phyloP scores from a whole-genome alignment of 2,329 filamentous ascomycete genomes.

The Chrysosporium queenslandicum region DNA sequence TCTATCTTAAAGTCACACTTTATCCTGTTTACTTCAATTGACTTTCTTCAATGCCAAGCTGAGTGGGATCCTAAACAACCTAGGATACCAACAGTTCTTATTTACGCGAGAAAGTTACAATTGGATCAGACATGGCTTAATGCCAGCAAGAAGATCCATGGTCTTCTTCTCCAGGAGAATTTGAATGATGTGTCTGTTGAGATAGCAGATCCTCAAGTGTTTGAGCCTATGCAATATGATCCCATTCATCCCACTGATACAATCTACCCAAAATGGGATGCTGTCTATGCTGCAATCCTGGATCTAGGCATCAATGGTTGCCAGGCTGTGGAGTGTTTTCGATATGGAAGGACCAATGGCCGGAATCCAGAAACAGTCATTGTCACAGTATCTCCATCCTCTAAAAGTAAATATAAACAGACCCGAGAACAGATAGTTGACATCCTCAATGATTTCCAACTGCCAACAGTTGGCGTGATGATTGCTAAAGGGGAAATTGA shows the following conservation, averaged over 20 bases:
- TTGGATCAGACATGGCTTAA: slow-evolving; percentile 1
- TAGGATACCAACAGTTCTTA: neutral
- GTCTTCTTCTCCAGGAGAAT: slow-evolving; percentile 2
- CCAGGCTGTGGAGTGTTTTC: slow-evolving; percentile 4
- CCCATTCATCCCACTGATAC: neutral
- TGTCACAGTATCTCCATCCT: slow-evolving; percentile 1
- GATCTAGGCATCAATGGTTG: neutral
- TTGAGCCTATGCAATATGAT: slow-evolving; percentile 2
- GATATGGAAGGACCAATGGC: slow-evolving; percentile 1
- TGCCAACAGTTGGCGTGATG: neutral
- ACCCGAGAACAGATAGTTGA: slow-evolving; percentile 1
- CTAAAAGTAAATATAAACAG: neutral
- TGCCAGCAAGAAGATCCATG: slow-evolving; percentile 1
- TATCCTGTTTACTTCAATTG: neutral
- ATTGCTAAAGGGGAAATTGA: neutral
- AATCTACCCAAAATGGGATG: slow-evolving; percentile 3
- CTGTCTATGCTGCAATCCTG: slow-evolving; percentile 2
- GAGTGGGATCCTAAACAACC: slow-evolving; percentile 1
- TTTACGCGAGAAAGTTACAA: slow-evolving; percentile 4
- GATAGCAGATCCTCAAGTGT: slow-evolving; percentile 3
- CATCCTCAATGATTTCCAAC: neutral
- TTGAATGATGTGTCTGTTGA: slow-evolving; percentile 1
- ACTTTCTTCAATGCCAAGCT: neutral
- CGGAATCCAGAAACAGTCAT: slow-evolving; percentile 2
- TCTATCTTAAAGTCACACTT: neutral